These are phyloP conservation scores for Cadophora luteo-olivacea DNA, from an alignment of 2,329 filamentous ascomycete species.

Conservation along the genomic window DNA sequence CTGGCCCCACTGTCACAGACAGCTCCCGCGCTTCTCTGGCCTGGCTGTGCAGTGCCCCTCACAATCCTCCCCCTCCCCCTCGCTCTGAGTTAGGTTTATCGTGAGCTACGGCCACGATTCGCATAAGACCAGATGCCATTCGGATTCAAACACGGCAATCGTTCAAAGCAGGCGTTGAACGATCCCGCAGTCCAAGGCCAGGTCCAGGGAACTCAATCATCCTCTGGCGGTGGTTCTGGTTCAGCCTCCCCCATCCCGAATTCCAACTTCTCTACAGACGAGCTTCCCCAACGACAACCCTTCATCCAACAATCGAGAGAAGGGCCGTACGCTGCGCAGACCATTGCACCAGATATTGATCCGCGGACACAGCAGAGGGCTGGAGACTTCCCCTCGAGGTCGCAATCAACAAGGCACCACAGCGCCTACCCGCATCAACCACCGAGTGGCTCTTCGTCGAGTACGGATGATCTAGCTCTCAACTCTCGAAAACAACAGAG, in stretches of 20 bases:
- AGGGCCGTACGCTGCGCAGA: constrained; percentile 37
- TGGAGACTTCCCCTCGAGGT: constrained; percentile 36
- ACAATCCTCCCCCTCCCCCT: constrained; percentile 1
- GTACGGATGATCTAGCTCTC: constrained; percentile 39
- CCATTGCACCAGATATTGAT: constrained; percentile 34
- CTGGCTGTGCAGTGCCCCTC: constrained; percentile 23
- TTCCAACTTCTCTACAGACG: constrained; percentile 27
- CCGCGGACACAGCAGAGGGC: constrained; percentile 35
- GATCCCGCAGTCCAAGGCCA: constrained; percentile 31
- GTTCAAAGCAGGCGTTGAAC: constrained; percentile 44
- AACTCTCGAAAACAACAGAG: constrained; percentile 35
- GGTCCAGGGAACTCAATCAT: constrained; percentile 19
- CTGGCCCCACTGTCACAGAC: constrained; percentile 14
- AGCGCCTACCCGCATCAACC: constrained; percentile 35
- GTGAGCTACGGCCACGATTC: constrained; percentile 40
- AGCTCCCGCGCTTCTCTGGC: constrained; percentile 5
- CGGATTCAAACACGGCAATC: constrained; percentile 42
- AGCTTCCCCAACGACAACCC: constrained; percentile 29
- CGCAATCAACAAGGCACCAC: constrained; percentile 39
- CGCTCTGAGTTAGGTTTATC: constrained; percentile 29
- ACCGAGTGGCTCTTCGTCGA: constrained; percentile 28
- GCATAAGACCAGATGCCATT: constrained; percentile 42
- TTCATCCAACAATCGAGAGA: constrained; percentile 25
- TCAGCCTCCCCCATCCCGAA: constrained; percentile 24
- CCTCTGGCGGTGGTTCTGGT: constrained; percentile 24